Evolutionary conservation across 805 yeast species (phyloP).

Genomic region (Metschnikowia kofuensis): DNA sequence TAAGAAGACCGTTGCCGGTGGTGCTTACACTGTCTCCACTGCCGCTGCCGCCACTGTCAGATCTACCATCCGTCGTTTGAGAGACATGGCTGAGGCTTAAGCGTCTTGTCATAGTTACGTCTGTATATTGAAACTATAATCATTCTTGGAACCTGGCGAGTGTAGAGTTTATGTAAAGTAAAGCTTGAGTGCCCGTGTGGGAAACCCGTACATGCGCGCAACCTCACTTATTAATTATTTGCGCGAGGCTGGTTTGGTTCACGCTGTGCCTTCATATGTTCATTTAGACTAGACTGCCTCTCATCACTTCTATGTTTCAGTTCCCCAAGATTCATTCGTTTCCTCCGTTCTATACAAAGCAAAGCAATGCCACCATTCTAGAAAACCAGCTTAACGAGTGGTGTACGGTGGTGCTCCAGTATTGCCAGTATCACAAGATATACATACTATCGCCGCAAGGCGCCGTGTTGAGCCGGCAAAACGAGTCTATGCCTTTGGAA

Average conservation of each 20-base stretch:
- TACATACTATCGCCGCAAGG: conserved; percentile 30
- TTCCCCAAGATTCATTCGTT: conserved; percentile 52
- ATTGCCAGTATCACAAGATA: conserved; percentile 53
- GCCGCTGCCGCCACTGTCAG: conserved; percentile 99
- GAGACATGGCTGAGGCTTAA: conserved; percentile 99
- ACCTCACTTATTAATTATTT: background rate
- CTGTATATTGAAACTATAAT: conserved; percentile 16
- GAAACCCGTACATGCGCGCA: conserved; percentile 1
- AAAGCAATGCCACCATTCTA: conserved; percentile 78
- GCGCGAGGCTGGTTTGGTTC: too few species aligned
- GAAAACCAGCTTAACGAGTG: conserved; percentile 77
- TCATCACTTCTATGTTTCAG: conserved; percentile 17
- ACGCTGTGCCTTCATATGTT: too few species aligned
- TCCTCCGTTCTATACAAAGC: conserved; percentile 91
- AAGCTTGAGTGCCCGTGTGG: background rate
- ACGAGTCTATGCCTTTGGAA: conserved; percentile 3
- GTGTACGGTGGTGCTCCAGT: conserved; percentile 60
- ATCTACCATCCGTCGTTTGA: conserved; percentile 99
- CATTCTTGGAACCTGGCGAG: conserved; percentile 1
- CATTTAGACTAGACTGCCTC: background rate
- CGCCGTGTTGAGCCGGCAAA: conserved; percentile 27
- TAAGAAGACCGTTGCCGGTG: conserved; percentile 98
- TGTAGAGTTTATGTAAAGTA: background rate
- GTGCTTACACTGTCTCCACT: conserved; percentile 99
- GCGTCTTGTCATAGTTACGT: conserved; percentile 18